Base-by-base conservation (phyloP, 1,284 basidiomycete species). In the Golubevia sp. region DNA sequence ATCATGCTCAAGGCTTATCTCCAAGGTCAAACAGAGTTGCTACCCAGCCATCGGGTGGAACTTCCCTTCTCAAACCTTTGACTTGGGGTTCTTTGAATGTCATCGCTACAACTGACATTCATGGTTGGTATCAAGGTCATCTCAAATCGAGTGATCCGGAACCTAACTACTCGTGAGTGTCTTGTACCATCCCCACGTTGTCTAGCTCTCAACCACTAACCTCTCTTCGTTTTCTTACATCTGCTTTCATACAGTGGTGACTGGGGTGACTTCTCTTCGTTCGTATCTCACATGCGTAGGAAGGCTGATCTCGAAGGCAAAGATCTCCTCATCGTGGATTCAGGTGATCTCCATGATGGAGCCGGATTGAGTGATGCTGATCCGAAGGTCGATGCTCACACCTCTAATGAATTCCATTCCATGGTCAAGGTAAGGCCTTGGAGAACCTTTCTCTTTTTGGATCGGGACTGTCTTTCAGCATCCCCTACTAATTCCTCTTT, bases 201-300 rank as follows among this genome's bases (percentile, higher is more conserved):
- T n/a, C n/a, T n/a, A n/a, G n/a, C n/a, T n/a, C n/a, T n/a, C n/a
- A n/a, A n/a, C n/a, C n/a, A n/a, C n/a, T n/a, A n/a, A n/a, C n/a
- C n/a, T n/a, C n/a, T n/a, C n/a, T n/a, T n/a, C n/a, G n/a, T n/a
- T n/a, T n/a, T n/a, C n/a, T n/a, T n/a, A n/a, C n/a, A n/a, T n/a
- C n/a, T n/a, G n/a, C n/a, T n/a, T n/a, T n/a, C n/a, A n/a, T n/a
- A n/a, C n/a, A 21, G n/a, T 8, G 53, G 48, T 21, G 55, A 59
- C 55, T 82, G 76, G 76, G 79, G 76, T 24, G 76, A 82, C 63
- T 82, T 77, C 71, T 71, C 76, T 6, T 68, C 71, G 0, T 82
- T 82, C 48, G 63, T 77, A 20, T 44, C 64, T 26, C 77, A 77
- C 55, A 71, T 79, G 69, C 62, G 73, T 4, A 49, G 55, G 18